phyloP scores from a whole-genome alignment of 257 asterid genomes.

The Capsicum pubescens region DNA sequence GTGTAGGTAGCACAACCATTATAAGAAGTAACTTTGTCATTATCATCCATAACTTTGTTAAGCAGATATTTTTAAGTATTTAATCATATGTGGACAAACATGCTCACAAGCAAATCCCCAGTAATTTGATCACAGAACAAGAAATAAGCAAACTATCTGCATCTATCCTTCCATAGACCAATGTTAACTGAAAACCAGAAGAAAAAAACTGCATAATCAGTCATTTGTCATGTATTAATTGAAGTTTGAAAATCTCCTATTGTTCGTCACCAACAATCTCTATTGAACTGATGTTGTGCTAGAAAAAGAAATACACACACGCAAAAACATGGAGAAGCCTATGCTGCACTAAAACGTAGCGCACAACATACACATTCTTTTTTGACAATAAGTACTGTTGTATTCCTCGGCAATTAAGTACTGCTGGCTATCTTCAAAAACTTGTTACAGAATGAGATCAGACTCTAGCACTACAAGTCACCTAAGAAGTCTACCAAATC shows the following conservation, averaged over 20 bases:
- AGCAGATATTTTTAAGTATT: not conserved
- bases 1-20: not conserved
- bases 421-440: too few relatives aligned
- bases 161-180: not conserved
- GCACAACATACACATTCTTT: not conserved
- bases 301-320: not conserved
- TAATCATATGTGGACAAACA: not conserved
- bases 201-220: not conserved
- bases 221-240: not conserved
- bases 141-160: conserved; percentile 17
- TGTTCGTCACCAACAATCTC: not conserved
- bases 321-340: not conserved
- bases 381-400: too few relatives aligned
- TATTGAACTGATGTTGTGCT: not conserved
- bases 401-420: too few relatives aligned
- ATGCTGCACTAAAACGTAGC: not conserved
- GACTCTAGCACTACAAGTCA: too few relatives aligned
- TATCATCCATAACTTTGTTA: not conserved
- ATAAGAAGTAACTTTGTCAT: not conserved
- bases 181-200: not conserved
- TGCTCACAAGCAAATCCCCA: not conserved
- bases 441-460: too few relatives aligned
- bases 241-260: not conserved
- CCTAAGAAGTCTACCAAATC: too few relatives aligned
- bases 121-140: not conserved